phyloP scores from a whole-genome alignment of 352 stramenopile genomes.

The Phytophthora pinifolia region DNA sequence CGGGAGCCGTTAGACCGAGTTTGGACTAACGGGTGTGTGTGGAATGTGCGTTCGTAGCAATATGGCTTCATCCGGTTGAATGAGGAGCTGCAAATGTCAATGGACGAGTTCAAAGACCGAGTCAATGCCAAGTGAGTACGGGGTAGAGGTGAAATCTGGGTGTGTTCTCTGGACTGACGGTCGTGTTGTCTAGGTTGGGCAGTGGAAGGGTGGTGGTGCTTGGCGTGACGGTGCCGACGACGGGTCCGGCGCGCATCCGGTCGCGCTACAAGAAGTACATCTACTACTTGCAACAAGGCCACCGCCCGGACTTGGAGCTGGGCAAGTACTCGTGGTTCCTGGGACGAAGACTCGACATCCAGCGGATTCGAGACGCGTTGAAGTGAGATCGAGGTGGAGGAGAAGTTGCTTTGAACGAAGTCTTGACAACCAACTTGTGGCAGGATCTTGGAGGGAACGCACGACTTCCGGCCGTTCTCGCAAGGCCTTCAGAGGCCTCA shows the following conservation, averaged over 20 bases:
- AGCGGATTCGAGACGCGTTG: conserved; percentile 64
- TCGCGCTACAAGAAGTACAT: conserved; percentile 89
- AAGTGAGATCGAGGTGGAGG: conserved; percentile 27
- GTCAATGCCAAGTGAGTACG: conserved; percentile 55
- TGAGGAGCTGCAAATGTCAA: conserved; percentile 36
- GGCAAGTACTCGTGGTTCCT: conserved; percentile 86
- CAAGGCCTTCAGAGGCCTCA: conserved; percentile 65
- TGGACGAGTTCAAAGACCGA: conserved; percentile 45
- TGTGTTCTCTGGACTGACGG: conserved; percentile 2
- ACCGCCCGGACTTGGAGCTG: conserved; percentile 64
- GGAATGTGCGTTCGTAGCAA: conserved; percentile 51
- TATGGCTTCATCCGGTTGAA: conserved; percentile 75
- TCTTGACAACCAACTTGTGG: background rate
- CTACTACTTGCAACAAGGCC: conserved; percentile 88
- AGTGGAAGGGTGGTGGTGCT: conserved; percentile 51
- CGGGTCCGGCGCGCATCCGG: conserved; percentile 59
- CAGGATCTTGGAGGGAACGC: conserved; percentile 63
- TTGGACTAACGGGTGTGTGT: conserved; percentile 21
- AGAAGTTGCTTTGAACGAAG: background rate
- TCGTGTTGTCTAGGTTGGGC: conserved; percentile 32
- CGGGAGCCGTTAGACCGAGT: background rate
- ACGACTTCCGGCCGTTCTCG: conserved; percentile 85
- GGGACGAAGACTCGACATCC: conserved; percentile 60
- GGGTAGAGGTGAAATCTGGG: background rate
- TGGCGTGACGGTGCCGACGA: conserved; percentile 32